Evolutionary conservation across 148 eudicot genomes (phyloP).

Genomic region (Persicaria maculosa): DNA sequence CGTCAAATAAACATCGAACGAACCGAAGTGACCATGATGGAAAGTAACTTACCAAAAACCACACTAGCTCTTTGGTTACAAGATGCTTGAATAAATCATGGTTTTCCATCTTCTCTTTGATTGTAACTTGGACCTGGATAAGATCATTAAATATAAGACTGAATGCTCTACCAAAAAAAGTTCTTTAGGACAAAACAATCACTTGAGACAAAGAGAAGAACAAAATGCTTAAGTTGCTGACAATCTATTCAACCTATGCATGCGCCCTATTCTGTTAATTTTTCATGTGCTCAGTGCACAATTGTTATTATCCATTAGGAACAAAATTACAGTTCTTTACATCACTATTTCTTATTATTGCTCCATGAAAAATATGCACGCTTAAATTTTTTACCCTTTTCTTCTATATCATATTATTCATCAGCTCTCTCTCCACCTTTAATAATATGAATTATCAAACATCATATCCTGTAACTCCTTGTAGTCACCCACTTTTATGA

Average conservation of each 20-base stretch:
- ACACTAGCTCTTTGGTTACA: conserved; percentile 81
- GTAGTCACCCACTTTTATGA: background rate
- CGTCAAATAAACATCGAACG: background rate
- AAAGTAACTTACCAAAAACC: conserved; percentile 63
- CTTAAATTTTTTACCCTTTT: background rate
- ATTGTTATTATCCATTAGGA: background rate
- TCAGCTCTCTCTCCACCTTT: background rate
- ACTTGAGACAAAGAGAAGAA: background rate
- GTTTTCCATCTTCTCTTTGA: conserved; percentile 56
- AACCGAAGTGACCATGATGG: background rate
- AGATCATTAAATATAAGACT: background rate
- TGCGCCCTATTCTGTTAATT: background rate
- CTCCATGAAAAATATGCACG: background rate
- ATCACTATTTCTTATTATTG: background rate
- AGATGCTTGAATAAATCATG: conserved; percentile 60
- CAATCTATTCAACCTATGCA: background rate
- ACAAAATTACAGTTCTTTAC: background rate
- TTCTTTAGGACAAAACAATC: background rate
- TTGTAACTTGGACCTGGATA: conserved; percentile 57
- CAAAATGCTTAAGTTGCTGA: background rate
- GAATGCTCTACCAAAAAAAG: background rate
- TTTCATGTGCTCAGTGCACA: background rate
- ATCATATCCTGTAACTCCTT: background rate
- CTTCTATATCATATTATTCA: background rate
- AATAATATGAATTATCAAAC: background rate